Base-by-base conservation (phyloP, 768 basidiomycete species). In the Pulveroboletus sp. region DNA sequence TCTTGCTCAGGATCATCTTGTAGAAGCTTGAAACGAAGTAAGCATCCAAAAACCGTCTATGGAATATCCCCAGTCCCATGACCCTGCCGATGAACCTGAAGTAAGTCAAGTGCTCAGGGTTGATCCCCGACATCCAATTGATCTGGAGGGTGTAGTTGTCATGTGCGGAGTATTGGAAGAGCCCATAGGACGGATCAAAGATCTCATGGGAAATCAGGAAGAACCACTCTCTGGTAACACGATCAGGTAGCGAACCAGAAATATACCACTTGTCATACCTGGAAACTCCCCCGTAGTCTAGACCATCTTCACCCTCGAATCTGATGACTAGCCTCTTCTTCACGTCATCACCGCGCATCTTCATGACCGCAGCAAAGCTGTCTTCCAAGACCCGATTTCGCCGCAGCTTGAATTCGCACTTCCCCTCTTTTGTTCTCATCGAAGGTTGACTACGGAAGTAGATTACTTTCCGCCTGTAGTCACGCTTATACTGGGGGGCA, bases 401-500 rank as follows among this genome's bases (percentile, higher is more conserved):
- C 47, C 90, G 78, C 16, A 95, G 75, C 65, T 90, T 93, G 59
- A 94, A 69, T 63, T 94, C 90, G 58, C 90, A 93, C 64, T 92
- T 93, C 31, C 90, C 91, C 13, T 82, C 77, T 41, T 79, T 76
- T 8, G 78, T 70, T 38, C 89, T 78, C 75, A 95, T 85, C 44
- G 90, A 85, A 21, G 91, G 90, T 57, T 95, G 92, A 55, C 83
- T 86, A 51, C 92, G 79, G 79, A 95, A 94, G 72, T 94, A 94
- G 41, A 94, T 85, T 37, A 94, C 82, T 69, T 94, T 95, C 48
- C 90, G 76, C 54, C 92, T 75, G 66, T 94, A 95, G 70, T 95
- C 92, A 53, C 90, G 85, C 70, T 94, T 94, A 70, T 94, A 94
- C 69, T 94, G 91, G n/a, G 92, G 93, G 4, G 90, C 90, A 68